Base-by-base conservation (phyloP, 305 asterid genomes). In the Fraxinus baroniana region DNA sequence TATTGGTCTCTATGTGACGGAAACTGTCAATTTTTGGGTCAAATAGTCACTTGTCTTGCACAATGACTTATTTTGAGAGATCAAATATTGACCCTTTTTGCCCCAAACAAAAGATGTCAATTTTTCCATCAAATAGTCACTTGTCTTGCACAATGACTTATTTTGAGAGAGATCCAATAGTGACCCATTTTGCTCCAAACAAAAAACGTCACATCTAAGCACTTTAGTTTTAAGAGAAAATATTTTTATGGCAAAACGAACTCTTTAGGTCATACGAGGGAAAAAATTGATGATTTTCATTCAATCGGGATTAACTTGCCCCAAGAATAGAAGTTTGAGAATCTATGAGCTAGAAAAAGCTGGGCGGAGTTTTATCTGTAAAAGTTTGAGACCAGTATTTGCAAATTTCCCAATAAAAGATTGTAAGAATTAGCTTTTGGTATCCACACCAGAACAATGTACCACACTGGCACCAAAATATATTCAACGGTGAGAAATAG, bases 401-500 rank as follows among this genome's bases (percentile, higher is more conserved):
- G 30, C 71, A 62, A 62, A 62, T 62, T 62, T 62, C 32, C 71
- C 30, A 7, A 62, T 22, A 7, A 18, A 20, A 62, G 30, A 18
- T 22, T 49, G 62, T 17, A 49, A 49, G 62, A 49, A 49, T 49
- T 49, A 62, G 71, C 71, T 18, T 8, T 22, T 22, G 13, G 32
- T 2, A 62, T 62, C 28, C 71, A 4, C 17, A 94, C 98, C 95
- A 91, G 93, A 78, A 94, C 85, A 71, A 95, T 95, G 91, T 95
- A 95, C 98, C 98, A 95, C 44, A 95, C 90, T 1, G 98, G 98
- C n/a, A 92, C 95, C 17, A 95, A 90, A 79, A 91, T 57, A 39
- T 95, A 95, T 44, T 95, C 98, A 17, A 89, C 88, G 0, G 97
- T 77, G 71, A 95, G 97, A 83, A 90, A 93, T 74, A 94, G 44